phyloP scores from a whole-genome alignment of 768 basidiomycete species.

The Austroboletus festivus region DNA sequence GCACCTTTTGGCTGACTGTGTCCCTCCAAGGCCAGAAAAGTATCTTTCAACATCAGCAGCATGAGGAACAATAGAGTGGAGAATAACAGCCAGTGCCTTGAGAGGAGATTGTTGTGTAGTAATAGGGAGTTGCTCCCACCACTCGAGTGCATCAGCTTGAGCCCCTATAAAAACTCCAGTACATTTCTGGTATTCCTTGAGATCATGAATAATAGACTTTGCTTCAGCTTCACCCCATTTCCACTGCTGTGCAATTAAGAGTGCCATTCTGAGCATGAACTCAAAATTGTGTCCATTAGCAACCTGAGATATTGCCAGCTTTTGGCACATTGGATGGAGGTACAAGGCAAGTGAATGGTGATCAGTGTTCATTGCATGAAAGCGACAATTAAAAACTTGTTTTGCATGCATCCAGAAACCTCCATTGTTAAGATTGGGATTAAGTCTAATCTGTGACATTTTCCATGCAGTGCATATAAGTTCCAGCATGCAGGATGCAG shows the following conservation, averaged over 20 bases:
- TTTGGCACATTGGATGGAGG: constrained; percentile 35
- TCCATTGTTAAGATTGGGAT: constrained; percentile 5
- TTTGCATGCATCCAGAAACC: constrained; percentile 26
- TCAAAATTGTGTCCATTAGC: constrained; percentile 16
- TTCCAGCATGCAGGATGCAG: constrained; percentile 38
- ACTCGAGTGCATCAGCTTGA: constrained; percentile 13
- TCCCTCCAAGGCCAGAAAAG: too few relatives aligned
- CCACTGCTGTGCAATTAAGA: constrained; percentile 21
- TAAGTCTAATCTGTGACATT: constrained; percentile 13
- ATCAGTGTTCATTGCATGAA: constrained; percentile 34
- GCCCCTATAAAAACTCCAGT: constrained; percentile 16
- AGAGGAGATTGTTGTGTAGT: constrained; percentile 3
- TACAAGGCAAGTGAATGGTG: constrained; percentile 33
- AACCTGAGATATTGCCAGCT: constrained; percentile 30
- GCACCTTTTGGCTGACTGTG: too few relatives aligned
- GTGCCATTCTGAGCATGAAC: constrained; percentile 13
- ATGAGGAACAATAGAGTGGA: constrained; percentile 3
- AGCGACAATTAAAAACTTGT: constrained; percentile 25
- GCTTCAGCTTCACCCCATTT: constrained; percentile 22
- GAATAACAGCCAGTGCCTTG: neutral
- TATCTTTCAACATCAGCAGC: too few relatives aligned
- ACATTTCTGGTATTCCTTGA: neutral
- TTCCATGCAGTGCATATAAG: constrained; percentile 24
- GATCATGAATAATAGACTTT: neutral
- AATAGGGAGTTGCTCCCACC: constrained; percentile 28